Evolutionary conservation across 2,329 filamentous ascomycete species (phyloP).

Genomic region (Nectriaceae sp.): DNA sequence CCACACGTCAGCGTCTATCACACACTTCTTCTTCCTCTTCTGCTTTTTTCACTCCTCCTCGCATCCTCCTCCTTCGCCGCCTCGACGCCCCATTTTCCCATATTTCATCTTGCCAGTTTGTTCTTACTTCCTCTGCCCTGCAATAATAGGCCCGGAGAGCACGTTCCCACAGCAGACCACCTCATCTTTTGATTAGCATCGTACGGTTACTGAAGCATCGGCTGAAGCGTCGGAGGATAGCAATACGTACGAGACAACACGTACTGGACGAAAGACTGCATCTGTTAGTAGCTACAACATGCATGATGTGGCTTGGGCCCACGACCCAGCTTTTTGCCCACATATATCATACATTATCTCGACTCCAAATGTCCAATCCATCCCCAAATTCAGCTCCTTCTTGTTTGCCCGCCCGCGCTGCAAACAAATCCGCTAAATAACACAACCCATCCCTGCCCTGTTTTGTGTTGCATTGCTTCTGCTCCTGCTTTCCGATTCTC

Average conservation of each 20-base stretch:
- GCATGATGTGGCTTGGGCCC: neutral
- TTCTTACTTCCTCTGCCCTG: conserved; percentile 6
- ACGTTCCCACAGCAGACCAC: conserved; percentile 30
- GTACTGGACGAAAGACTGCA: neutral
- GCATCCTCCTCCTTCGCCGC: conserved; percentile 4
- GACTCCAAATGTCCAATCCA: neutral
- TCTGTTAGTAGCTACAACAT: neutral
- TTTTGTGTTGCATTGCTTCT: neutral
- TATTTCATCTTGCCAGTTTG: conserved; percentile 11
- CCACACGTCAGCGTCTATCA: no score
- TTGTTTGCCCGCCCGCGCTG: no score
- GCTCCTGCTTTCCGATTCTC: neutral
- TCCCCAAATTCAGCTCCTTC: no score
- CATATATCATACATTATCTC: neutral
- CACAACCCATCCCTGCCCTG: no score
- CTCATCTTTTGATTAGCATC: conserved; percentile 27
- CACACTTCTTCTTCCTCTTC: conserved; percentile 9
- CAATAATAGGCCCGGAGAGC: conserved; percentile 21
- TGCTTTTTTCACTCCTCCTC: conserved; percentile 12
- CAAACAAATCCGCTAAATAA: no score
- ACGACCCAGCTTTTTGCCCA: neutral
- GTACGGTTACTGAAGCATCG: no score
- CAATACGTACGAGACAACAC: conserved; percentile 13
- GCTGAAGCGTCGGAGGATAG: no score
- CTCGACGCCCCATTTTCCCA: conserved; percentile 9